Conservation (phyloP, 139 green algal species). For the Coelastrella sp. region DNA sequence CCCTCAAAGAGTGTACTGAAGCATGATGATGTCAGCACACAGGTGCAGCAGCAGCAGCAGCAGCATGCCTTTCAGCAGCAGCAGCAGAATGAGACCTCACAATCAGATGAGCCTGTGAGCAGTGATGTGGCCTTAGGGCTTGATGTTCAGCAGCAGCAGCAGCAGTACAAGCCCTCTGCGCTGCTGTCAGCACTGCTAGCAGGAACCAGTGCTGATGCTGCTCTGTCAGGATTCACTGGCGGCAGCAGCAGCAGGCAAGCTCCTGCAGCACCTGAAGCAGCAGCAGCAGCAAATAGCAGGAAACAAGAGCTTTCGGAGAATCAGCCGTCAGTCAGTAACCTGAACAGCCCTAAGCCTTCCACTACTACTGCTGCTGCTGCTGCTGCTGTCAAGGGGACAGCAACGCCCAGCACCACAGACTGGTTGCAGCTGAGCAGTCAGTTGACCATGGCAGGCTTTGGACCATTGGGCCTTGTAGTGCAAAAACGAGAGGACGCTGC, state of each 20-base stretch:
- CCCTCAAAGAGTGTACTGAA: slow-evolving; percentile 4
- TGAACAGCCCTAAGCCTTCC: no score
- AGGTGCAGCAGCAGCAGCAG: slow-evolving; percentile 19
- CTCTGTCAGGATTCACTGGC: no score
- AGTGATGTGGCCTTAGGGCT: no score
- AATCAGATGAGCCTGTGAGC: no score
- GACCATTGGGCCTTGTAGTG: neutral
- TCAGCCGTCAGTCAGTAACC: neutral
- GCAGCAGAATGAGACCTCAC: neutral
- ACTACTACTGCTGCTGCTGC: slow-evolving; percentile 2
- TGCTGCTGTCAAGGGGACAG: neutral
- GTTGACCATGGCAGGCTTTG: slow-evolving; percentile 40
- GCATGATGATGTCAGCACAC: neutral
- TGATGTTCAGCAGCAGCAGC: slow-evolving; percentile 3
- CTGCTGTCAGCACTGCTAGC: neutral
- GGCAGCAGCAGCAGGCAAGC: no score
- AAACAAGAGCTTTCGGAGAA: neutral
- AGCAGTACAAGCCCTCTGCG: neutral
- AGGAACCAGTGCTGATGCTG: slow-evolving; percentile 9
- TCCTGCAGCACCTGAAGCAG: no score
- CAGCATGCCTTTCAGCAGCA: neutral
- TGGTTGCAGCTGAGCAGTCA: slow-evolving; percentile 21
- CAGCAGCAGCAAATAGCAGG: no score
- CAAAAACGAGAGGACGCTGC: slow-evolving; percentile 2
- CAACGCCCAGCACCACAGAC: neutral